phyloP scores from a whole-genome alignment of 2,329 filamentous ascomycete genomes.

The Madurella mycetomatis region DNA sequence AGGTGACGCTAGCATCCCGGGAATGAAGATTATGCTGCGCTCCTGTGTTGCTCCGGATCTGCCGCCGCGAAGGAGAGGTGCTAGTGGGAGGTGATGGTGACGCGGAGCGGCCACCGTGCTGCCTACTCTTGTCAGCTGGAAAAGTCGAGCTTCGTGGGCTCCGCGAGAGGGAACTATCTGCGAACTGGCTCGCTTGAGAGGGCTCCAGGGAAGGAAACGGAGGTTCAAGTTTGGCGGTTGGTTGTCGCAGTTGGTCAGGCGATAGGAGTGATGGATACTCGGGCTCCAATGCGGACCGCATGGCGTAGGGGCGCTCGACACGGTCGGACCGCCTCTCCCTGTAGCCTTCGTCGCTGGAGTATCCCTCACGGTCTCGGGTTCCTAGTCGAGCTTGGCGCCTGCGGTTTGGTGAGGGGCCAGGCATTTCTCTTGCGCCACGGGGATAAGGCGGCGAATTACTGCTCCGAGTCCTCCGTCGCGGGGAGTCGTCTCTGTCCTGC shows the following conservation, averaged over 20 bases:
- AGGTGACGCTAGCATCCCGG: conserved; percentile 29
- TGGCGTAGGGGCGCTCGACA: conserved; percentile 12
- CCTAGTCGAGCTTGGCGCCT: conserved; percentile 24
- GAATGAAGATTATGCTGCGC: conserved; percentile 23
- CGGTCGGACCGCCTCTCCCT: conserved; percentile 30
- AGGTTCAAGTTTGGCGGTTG: conserved; percentile 35
- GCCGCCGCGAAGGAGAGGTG: conserved; percentile 29
- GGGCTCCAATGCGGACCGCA: conserved; percentile 11
- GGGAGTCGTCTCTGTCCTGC: conserved; percentile 17
- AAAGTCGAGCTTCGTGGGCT: conserved; percentile 25
- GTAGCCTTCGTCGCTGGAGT: conserved; percentile 38
- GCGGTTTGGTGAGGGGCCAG: conserved; percentile 29
- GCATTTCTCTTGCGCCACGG: conserved; percentile 21
- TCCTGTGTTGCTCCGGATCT: conserved; percentile 1
- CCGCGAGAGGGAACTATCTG: conserved; percentile 11
- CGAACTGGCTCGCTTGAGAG: conserved; percentile 18
- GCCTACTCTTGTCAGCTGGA: conserved; percentile 18
- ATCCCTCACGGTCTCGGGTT: conserved; percentile 32
- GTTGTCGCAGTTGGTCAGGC: conserved; percentile 23
- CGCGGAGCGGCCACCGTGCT: conserved; percentile 22
- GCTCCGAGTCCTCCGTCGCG: conserved; percentile 29
- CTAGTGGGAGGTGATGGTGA: conserved; percentile 29
- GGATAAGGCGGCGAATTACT: conserved; percentile 31
- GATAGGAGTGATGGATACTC: conserved; percentile 19
- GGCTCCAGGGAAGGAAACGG: conserved; percentile 32